Percentiles rank a stretch among this genome's conserved stretches.
phyloP scores from a whole-genome alignment of 495 filamentous ascomycete genomes.

The Aspergillus cavernicola region DNA sequence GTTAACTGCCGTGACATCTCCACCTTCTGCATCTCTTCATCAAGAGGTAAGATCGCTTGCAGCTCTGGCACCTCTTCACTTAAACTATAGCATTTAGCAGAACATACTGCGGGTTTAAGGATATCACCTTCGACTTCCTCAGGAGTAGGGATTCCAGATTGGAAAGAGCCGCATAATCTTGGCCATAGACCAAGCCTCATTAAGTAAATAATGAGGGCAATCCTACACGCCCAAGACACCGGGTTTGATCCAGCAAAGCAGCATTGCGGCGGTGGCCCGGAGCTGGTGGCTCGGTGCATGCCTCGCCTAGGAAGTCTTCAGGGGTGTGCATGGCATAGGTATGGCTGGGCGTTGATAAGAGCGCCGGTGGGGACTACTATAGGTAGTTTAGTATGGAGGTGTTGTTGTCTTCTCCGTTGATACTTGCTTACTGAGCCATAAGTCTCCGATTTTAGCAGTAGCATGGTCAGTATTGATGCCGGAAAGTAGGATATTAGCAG shows the following conservation, averaged over 20 bases:
- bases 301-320: conserved; percentile 5
- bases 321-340: conserved; percentile 8
- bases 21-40: conserved; percentile 3
- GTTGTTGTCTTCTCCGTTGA: not conserved
- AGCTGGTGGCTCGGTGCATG: conserved; percentile 9
- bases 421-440: not conserved
- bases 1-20: conserved; percentile 4
- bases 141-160: not conserved
- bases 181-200: conserved; percentile 9
- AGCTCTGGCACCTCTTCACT: conserved; percentile 1
- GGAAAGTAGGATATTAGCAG: conserved; percentile 4
- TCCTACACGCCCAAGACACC: conserved; percentile 2
- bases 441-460: conserved; percentile 7
- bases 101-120: not conserved
- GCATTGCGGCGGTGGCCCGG: conserved; percentile 8
- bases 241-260: conserved; percentile 9
- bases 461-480: not conserved
- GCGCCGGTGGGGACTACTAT: not conserved
- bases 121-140: not conserved
- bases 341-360: conserved; percentile 1
- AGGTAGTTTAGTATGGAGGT: not conserved
- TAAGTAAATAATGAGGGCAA: not conserved
- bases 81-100: not conserved
- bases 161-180: conserved; percentile 11
- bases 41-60: conserved; percentile 5